phyloP scores from a whole-genome alignment of 768 basidiomycete species.

The Polyporus arcularius region DNA sequence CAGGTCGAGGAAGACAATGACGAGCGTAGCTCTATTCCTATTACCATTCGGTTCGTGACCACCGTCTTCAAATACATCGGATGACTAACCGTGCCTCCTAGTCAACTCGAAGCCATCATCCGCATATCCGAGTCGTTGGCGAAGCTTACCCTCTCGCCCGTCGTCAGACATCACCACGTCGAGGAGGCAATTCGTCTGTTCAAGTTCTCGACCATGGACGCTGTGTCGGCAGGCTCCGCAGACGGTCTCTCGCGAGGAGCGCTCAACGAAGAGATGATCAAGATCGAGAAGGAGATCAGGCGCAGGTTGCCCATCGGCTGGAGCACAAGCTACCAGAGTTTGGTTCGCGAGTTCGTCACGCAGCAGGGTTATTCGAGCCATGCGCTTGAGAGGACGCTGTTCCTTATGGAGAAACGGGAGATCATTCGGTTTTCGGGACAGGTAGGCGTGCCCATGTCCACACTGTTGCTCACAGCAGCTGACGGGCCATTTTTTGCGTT shows the following conservation, averaged over 20 bases:
- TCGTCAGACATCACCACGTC: slow-evolving; percentile 90
- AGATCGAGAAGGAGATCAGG: slow-evolving; percentile 85
- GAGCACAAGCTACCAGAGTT: slow-evolving; percentile 94
- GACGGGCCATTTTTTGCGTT: background rate
- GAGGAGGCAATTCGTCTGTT: slow-evolving; percentile 98
- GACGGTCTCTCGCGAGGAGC: slow-evolving; percentile 92
- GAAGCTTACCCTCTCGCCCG: slow-evolving; percentile 85
- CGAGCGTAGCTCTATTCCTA: slow-evolving; percentile 96
- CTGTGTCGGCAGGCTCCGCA: slow-evolving; percentile 89
- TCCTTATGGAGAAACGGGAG: slow-evolving; percentile 92
- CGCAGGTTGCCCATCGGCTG: slow-evolving; percentile 89
- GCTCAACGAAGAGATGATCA: slow-evolving; percentile 88
- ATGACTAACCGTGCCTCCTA: slow-evolving; percentile 23
- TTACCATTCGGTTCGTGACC: slow-evolving; percentile 83
- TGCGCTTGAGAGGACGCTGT: slow-evolving; percentile 89
- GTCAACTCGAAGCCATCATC: slow-evolving; percentile 97
- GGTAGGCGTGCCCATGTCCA: slow-evolving; percentile 26
- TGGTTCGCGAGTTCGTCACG: slow-evolving; percentile 90
- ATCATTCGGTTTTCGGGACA: slow-evolving; percentile 85
- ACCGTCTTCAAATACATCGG: slow-evolving; percentile 3
- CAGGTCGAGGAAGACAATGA: slow-evolving; percentile 97
- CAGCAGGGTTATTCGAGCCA: slow-evolving; percentile 90
- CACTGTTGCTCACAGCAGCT: background rate
- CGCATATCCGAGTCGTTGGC: slow-evolving; percentile 97
- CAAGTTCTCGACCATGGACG: slow-evolving; percentile 99